Conservation (phyloP, 768 basidiomycete species). For the Lepiota subincarnata region DNA sequence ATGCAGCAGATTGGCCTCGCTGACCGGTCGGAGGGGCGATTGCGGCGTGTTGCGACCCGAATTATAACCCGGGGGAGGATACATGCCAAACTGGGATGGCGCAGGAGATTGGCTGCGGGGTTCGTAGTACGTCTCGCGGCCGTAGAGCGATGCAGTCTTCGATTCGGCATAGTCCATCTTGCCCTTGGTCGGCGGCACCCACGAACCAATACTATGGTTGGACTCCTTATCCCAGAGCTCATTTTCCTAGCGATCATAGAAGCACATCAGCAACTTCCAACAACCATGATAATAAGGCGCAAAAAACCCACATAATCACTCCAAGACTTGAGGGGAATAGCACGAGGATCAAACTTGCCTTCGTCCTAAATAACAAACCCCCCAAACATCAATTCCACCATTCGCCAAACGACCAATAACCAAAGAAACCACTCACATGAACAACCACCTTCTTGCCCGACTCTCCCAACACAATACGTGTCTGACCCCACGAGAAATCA, state of each 20-base stretch:
- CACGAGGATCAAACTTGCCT: slow-evolving; percentile 92
- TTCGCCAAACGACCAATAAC: not conserved
- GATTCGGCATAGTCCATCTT: slow-evolving; percentile 78
- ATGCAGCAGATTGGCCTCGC: slow-evolving; percentile 37
- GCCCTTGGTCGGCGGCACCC: slow-evolving; percentile 77
- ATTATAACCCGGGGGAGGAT: slow-evolving; percentile 66
- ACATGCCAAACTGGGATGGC: slow-evolving; percentile 61
- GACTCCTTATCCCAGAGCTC: slow-evolving; percentile 98
- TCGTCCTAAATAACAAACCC: slow-evolving; percentile 66
- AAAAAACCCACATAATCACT: slow-evolving; percentile 74
- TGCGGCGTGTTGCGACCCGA: slow-evolving; percentile 75
- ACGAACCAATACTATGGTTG: slow-evolving; percentile 91
- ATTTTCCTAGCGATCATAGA: slow-evolving; percentile 61
- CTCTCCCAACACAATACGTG: slow-evolving; percentile 90
- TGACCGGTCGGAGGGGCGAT: slow-evolving; percentile 38
- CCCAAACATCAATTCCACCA: slow-evolving; percentile 10
- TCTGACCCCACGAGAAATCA: slow-evolving; percentile 95
- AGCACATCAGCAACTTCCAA: slow-evolving; percentile 5
- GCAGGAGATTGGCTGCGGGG: slow-evolving; percentile 70
- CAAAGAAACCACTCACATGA: slow-evolving; percentile 55
- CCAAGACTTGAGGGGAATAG: slow-evolving; percentile 96
- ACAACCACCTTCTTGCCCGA: slow-evolving; percentile 93
- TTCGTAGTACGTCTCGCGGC: slow-evolving; percentile 85
- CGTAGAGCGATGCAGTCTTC: slow-evolving; percentile 75
- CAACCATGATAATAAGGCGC: not conserved